Conservation (phyloP, 192 early-diverging fungal genomes). For the Coemansia sp. region DNA sequence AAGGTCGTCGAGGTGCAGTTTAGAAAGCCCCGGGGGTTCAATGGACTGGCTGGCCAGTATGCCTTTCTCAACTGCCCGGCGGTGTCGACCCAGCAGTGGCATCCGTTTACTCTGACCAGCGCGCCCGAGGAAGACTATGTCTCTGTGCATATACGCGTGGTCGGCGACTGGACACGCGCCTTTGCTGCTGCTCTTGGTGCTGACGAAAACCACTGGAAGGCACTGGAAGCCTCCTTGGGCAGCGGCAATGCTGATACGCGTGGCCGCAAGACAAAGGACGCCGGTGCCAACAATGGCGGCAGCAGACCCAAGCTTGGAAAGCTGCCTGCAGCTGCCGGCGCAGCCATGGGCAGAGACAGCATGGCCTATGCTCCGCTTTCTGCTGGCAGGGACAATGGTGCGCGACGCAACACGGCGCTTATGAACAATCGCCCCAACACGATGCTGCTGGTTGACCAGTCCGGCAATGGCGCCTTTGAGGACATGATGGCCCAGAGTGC, state of each 20-base stretch:
- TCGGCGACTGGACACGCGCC: slow-evolving; percentile 71
- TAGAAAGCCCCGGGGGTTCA: slow-evolving; percentile 61
- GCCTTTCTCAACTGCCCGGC: slow-evolving; percentile 76
- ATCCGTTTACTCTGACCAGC: slow-evolving; percentile 82
- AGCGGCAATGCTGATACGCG: slow-evolving; percentile 10
- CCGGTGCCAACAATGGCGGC: background rate
- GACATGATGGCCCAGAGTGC: slow-evolving; percentile 11
- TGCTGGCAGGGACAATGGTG: background rate
- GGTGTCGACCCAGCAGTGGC: slow-evolving; percentile 73
- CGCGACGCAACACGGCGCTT: slow-evolving; percentile 20
- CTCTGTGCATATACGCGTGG: slow-evolving; percentile 74
- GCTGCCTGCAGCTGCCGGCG: slow-evolving; percentile 2
- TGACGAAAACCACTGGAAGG: slow-evolving; percentile 60
- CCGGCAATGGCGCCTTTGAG: slow-evolving; percentile 12
- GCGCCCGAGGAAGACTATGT: slow-evolving; percentile 76
- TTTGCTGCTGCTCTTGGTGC: slow-evolving; percentile 72
- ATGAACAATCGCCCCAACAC: slow-evolving; percentile 32
- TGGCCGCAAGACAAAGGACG: background rate
- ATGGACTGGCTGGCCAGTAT: slow-evolving; percentile 74
- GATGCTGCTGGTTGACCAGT: slow-evolving; percentile 50
- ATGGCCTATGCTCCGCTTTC: slow-evolving; percentile 45
- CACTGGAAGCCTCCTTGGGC: slow-evolving; percentile 38
- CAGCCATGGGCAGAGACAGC: slow-evolving; percentile 24
- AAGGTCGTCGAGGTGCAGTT: slow-evolving; percentile 83
- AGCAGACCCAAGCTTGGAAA: background rate